Conservation (phyloP, 768 basidiomycete species). For the Leucocoprinus sp. region DNA sequence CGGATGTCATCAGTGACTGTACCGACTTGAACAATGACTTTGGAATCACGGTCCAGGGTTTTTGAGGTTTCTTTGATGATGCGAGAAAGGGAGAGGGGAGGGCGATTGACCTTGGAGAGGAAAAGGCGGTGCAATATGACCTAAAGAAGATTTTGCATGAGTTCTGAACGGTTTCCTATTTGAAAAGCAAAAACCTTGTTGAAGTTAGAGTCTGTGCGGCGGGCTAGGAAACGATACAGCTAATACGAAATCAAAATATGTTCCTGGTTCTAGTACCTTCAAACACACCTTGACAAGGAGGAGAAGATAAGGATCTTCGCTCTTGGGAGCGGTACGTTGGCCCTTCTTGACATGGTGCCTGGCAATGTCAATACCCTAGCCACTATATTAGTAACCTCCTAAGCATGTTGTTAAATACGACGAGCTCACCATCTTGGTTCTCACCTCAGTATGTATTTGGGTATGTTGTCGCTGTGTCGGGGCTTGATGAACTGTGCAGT, state of each 20-base stretch:
- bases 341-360: slow-evolving; percentile 99
- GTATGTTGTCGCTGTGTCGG: slow-evolving; percentile 31
- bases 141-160: slow-evolving; percentile 27
- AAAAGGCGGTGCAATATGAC: slow-evolving; percentile 94
- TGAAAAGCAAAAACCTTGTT: slow-evolving; percentile 61
- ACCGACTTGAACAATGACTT: slow-evolving; percentile 84
- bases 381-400: slow-evolving; percentile 14
- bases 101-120: slow-evolving; percentile 95
- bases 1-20: slow-evolving; percentile 96
- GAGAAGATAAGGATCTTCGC: slow-evolving; percentile 98
- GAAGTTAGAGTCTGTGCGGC: slow-evolving; percentile 91
- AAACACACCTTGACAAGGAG: slow-evolving; percentile 89
- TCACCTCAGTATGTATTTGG: slow-evolving; percentile 49
- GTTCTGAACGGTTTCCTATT: slow-evolving; percentile 1
- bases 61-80: slow-evolving; percentile 76
- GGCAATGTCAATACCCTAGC: slow-evolving; percentile 90
- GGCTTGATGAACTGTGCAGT: slow-evolving; percentile 69
- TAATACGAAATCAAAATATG: slow-evolving; percentile 24
- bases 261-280: slow-evolving; percentile 3
- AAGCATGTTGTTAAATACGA: slow-evolving; percentile 24
- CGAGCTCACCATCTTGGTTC: slow-evolving; percentile 77
- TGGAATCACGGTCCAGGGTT: slow-evolving; percentile 58
- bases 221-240: slow-evolving; percentile 98
- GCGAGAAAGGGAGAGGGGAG: slow-evolving; percentile 90
- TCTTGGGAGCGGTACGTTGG: slow-evolving; percentile 88